Conservation (phyloP, 192 early-diverging fungal species). For the Rhizoclosmatium globosum region DNA sequence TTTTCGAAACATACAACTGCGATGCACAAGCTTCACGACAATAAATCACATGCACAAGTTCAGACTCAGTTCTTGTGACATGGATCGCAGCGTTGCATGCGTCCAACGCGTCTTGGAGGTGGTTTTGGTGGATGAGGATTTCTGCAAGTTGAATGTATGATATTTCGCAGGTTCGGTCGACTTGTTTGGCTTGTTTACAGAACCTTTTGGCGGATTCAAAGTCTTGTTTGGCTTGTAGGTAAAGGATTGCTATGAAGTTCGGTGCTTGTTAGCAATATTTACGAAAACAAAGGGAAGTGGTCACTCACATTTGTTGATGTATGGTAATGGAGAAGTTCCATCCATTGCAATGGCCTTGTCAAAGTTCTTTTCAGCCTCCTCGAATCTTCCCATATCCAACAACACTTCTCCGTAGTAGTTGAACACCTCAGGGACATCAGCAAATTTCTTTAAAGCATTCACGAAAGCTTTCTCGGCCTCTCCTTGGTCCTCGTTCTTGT, state of each 20-base stretch:
- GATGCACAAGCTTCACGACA: conserved; percentile 48
- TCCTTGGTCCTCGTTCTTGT: conserved; percentile 84
- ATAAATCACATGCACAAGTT: conserved; percentile 82
- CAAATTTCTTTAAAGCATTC: conserved; percentile 80
- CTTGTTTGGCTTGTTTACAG: conserved; percentile 83
- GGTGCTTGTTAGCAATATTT: background rate
- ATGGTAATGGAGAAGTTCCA: conserved; percentile 88
- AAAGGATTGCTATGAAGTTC: conserved; percentile 55
- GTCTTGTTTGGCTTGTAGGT: conserved; percentile 80
- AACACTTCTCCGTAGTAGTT: conserved; percentile 98
- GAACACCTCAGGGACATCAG: conserved; percentile 84
- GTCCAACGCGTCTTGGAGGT: conserved; percentile 82
- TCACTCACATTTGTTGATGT: conserved; percentile 91
- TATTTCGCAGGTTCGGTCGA: conserved; percentile 96
- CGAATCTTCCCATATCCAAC: no score
- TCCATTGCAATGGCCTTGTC: conserved; percentile 89
- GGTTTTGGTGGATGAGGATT: conserved; percentile 69
- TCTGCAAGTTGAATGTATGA: conserved; percentile 86
- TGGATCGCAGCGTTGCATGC: conserved; percentile 82
- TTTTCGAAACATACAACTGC: conserved; percentile 29
- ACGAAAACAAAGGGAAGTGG: background rate
- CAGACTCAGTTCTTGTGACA: conserved; percentile 87
- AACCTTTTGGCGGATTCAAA: conserved; percentile 75
- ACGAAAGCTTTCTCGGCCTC: conserved; percentile 81
- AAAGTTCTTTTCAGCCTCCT: conserved; percentile 84